Evolutionary conservation across 805 yeast species (phyloP), one percentile per base, ranked within the genome.

Genomic region (Spencermartinsiella europaea): DNA sequence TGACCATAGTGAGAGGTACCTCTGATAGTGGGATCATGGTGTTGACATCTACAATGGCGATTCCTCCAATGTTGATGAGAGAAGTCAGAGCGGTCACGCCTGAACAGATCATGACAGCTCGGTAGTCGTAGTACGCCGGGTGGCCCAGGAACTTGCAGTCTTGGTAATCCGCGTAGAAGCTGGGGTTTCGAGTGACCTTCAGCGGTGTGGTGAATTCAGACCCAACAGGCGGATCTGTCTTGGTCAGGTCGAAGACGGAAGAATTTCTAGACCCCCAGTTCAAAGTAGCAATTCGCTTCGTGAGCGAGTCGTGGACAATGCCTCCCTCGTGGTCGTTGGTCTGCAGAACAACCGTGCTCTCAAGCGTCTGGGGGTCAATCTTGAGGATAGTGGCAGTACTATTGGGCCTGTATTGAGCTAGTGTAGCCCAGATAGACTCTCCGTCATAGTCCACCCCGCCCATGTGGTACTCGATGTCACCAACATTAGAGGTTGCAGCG

Each of bases 101-200:
- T 16, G 22, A 16, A 21, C 40, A 37, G 15, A 37, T 21, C 40
- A 37, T 37, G 40, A 37, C 40, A 7, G 22, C 40, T 14, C 22
- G 21, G 40, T 16, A 37, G 40, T 37, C 40, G 21, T 37, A 37
- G 7, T 20, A 20, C 14, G n/a, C 12, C 14, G 40, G 40, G 14
- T 37, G 40, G 19, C 40, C 40, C 17, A 37, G 22, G 22, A 37
- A 37, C 21, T 37, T 37, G 21, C 40, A 37, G 21, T 37, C 40
- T 22, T 37, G 40, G 21, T 37, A 37, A 17, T 37, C 40, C n/a
- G 40, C 40, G 21, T 37, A 37, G 22, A 15, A 37, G 21, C 40
- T 37, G 21, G 40, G 40, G 40, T 37, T 37, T 21, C 21, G 21
- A 5, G 19, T 22, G 14, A 37, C 40, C 7, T 17, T 14, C 17